phyloP scores from a whole-genome alignment of 163 green algal genomes.

The Chlamydomonas reinhardtii region DNA sequence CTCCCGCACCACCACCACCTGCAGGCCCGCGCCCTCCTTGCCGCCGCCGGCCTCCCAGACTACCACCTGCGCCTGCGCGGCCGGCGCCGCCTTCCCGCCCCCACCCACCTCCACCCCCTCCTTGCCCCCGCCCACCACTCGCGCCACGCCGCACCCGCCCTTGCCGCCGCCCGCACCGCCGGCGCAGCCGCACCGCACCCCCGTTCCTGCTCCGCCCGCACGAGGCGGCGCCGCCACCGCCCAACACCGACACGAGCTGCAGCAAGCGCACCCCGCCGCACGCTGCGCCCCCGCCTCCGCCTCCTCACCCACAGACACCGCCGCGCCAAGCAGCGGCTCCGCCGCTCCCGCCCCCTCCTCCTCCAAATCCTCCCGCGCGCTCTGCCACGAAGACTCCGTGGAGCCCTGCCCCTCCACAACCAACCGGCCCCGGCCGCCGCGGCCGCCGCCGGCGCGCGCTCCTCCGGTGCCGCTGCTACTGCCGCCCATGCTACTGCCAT shows the following conservation, averaged over 20 bases:
- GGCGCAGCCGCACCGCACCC: background rate
- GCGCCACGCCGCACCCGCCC: too few relatives aligned
- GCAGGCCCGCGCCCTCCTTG: too few relatives aligned
- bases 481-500: too few relatives aligned
- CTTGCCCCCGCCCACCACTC: background rate
- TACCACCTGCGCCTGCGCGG: background rate
- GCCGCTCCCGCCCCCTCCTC: too few relatives aligned
- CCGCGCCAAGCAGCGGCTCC: slow-evolving; percentile 1
- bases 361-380: too few relatives aligned
- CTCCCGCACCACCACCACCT: too few relatives aligned
- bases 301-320: background rate
- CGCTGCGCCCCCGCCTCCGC: background rate
- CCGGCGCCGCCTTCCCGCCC: background rate
- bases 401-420: too few relatives aligned
- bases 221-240: background rate
- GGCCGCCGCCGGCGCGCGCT: background rate
- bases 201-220: background rate
- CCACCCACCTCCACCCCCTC: background rate
- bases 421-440: too few relatives aligned
- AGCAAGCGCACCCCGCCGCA: background rate
- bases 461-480: background rate
- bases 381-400: too few relatives aligned
- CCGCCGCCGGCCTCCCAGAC: background rate
- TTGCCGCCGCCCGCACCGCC: too few relatives aligned
- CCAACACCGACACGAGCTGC: background rate